Evolutionary conservation across 495 filamentous ascomycete species (phyloP), one percentile per base, ranked within the genome.

Genomic region (Hypoxylon fuscum): DNA sequence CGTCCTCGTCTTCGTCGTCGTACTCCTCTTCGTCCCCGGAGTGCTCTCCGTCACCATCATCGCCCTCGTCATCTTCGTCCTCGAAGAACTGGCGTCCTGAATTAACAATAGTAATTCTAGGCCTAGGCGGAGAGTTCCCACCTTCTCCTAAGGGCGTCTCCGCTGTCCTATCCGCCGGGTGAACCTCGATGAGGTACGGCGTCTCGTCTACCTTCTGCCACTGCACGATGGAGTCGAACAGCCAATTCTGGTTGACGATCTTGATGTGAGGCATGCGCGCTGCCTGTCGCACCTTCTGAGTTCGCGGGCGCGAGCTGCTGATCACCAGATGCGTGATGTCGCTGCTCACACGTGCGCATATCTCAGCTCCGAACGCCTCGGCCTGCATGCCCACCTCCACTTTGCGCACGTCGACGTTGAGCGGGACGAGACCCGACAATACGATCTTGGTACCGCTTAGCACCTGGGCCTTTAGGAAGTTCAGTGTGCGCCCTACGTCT

Each of bases 201-300:
- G 79, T 80, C 71, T 97, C 93, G 22, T 90, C 84, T 15, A 91
- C 76, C 47, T 82, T 87, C 46, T 78, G 77, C 93, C 94, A 98
- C 64, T 85, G 85, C 2, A 83, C 86, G 51, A 97, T 85, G 27
- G 84, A 92, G 54, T 93, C 89, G 23, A 87, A 78, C 25, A 99
- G 84, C 95, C 95, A 99, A 62, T 90, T 88, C 23, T 89, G 89
- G 57, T 85, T 89, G 48, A 99, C 94, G 45, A 99, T 93, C 70
- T 92, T 91, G 74, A 98, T 87, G 17, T 80, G 66, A 3, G 85
- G 85, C 10, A 86, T 84, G 15, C 85, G 85, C 20, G 86, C 82
- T 5, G 95, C 95, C 75, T 90, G 87, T 21, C 87, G 83, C 37
- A 97, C 90, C 74, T 98, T 98, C 31, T 88, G 85, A 6, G 94